Percentiles rank a stretch among this genome's conserved stretches.
Conservation (phyloP, 2,329 filamentous ascomycete species). For the Nakataea oryzae region DNA sequence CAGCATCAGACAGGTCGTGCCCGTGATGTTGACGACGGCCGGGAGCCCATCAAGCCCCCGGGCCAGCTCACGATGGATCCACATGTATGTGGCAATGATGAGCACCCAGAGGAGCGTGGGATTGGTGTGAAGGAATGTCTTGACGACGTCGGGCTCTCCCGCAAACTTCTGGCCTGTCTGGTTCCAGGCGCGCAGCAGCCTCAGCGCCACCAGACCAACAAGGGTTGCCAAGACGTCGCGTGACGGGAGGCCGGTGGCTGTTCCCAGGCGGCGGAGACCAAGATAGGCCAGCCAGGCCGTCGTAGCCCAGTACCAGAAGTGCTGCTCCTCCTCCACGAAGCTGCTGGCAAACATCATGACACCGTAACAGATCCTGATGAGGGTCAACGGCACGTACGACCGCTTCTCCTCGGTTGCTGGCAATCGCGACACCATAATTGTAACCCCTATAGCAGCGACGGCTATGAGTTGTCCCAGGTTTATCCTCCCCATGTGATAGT, state of each 20-base stretch:
- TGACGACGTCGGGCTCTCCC: slow-evolving; percentile 80
- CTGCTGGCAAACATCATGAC: slow-evolving; percentile 97
- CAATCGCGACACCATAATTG: slow-evolving; percentile 25
- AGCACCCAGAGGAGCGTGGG: slow-evolving; percentile 64
- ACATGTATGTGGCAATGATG: slow-evolving; percentile 58
- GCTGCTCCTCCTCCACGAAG: slow-evolving; percentile 96
- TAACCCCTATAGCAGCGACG: slow-evolving; percentile 23
- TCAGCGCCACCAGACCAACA: slow-evolving; percentile 48
- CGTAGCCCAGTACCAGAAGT: slow-evolving; percentile 93
- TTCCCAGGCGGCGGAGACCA: slow-evolving; percentile 30
- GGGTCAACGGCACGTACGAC: slow-evolving; percentile 29
- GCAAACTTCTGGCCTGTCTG: slow-evolving; percentile 96
- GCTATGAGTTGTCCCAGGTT: slow-evolving; percentile 30
- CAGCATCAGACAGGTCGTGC: slow-evolving; percentile 30
- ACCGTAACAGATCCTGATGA: slow-evolving; percentile 55
- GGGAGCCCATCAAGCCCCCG: slow-evolving; percentile 30
- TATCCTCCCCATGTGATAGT: slow-evolving; percentile 68
- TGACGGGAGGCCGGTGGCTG: background rate
- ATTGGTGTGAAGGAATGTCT: slow-evolving; percentile 53
- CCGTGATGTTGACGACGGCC: slow-evolving; percentile 25
- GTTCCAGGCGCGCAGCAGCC: slow-evolving; percentile 75
- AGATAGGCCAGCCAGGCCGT: slow-evolving; percentile 57
- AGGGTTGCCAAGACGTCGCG: slow-evolving; percentile 14
- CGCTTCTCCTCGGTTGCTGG: slow-evolving; percentile 5
- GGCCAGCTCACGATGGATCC: slow-evolving; percentile 38